Evolutionary conservation across 2,329 filamentous ascomycete species (phyloP), one percentile per base, ranked within the genome.

Genomic region (Cladorrhinum sp.): DNA sequence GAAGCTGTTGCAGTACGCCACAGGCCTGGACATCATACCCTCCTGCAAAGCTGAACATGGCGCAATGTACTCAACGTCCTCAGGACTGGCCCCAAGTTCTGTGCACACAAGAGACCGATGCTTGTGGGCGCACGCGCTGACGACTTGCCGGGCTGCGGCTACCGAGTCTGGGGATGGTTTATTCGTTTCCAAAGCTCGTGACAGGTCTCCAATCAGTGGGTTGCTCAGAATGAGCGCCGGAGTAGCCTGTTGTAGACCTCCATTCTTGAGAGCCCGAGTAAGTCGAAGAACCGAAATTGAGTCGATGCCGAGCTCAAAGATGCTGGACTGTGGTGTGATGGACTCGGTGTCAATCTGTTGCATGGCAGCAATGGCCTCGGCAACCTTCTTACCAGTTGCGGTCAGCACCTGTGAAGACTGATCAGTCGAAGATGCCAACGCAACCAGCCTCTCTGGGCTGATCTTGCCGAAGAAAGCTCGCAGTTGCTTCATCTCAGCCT

Each of bases 21-120:
- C 85, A 9, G 85, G 70, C 0, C 74, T 82, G 5, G 89, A 88
- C 54, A 96, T 85, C 78, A 97, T 93, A 0, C 92, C 93, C 71
- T 93, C 86, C 69, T 97, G 93, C 1, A 96, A 77, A 0, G 92
- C 84, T 0, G 93, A 96, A 70, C 93, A 96, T 3, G 92, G 93
- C 0, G 85, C 85, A 55, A 96, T 84, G 60, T 85, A 84, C 69
- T 95, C 89, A 9, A 96, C 81, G 1, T 85, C 77, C 5, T 74
- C 69, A 1, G 77, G 72, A 0, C 76, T 67, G 1, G 88, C 64
- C 0, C 74, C 73, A 0, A 96, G 75, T 2, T 77, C 73, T 6
- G 77, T 77, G 18, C 83, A 84, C 6, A 84, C 80, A 6, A 73
- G 66, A 10, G 80, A 74, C 4, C 80, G 77, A 71, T 91, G 79